Conservation (phyloP, 495 filamentous ascomycete species). For the Aspergillus campestris region DNA sequence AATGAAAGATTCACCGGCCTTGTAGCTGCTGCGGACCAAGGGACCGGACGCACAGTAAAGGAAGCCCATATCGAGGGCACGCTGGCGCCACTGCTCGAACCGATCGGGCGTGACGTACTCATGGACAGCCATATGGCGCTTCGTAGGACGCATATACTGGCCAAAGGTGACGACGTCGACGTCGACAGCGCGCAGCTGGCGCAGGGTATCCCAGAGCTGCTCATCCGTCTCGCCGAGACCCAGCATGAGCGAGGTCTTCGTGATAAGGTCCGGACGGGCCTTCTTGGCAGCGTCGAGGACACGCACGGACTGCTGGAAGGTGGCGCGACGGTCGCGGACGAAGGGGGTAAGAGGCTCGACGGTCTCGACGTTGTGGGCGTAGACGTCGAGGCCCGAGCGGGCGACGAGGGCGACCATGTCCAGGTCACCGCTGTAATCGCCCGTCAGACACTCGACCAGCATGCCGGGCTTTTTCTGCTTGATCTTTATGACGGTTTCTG, state of each 20-base stretch:
- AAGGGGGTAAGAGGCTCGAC: slow-evolving; percentile 82
- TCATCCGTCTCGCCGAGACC: slow-evolving; percentile 87
- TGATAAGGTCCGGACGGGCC: slow-evolving; percentile 67
- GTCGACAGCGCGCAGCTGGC: slow-evolving; percentile 65
- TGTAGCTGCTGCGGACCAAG: slow-evolving; percentile 87
- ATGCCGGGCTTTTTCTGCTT: slow-evolving; percentile 81
- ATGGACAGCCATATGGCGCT: slow-evolving; percentile 91
- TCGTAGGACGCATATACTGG: slow-evolving; percentile 98
- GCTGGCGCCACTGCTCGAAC: slow-evolving; percentile 85
- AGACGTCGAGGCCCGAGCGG: slow-evolving; percentile 83
- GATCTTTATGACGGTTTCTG: slow-evolving; percentile 89
- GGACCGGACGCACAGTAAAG: slow-evolving; percentile 92
- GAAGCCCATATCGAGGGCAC: slow-evolving; percentile 92
- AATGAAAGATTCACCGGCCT: slow-evolving; percentile 96
- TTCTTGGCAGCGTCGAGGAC: slow-evolving; percentile 80
- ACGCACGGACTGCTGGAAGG: slow-evolving; percentile 73
- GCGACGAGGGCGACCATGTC: slow-evolving; percentile 80
- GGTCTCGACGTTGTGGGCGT: slow-evolving; percentile 96
- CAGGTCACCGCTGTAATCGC: slow-evolving; percentile 76
- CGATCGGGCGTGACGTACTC: slow-evolving; percentile 84
- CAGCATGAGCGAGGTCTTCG: slow-evolving; percentile 96
- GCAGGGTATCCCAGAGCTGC: slow-evolving; percentile 74
- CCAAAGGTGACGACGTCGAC: slow-evolving; percentile 97
- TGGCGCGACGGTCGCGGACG: slow-evolving; percentile 84
- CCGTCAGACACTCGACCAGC: slow-evolving; percentile 91